These are phyloP conservation scores for Lotus japonicus DNA, from an alignment of 306 rosid genomes.

Conservation along the genomic window DNA sequence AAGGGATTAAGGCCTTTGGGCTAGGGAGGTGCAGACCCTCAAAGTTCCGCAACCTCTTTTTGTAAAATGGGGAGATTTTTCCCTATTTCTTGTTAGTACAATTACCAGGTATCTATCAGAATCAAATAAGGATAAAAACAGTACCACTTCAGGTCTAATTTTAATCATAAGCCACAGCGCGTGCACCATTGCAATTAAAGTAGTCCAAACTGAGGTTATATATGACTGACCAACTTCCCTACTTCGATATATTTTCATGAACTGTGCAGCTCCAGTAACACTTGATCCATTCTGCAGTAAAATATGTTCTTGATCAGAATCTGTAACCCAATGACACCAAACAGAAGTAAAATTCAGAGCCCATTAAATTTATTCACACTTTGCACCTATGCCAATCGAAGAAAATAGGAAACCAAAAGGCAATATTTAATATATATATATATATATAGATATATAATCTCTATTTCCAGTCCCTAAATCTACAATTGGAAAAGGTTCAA, in stretches of 20 bases:
- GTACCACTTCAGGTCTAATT: constrained; percentile 94
- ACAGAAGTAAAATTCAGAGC: constrained; percentile 11
- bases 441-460: background rate
- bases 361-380: background rate
- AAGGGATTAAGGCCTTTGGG: too few species aligned
- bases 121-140: background rate
- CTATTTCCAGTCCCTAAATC: background rate
- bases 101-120: too few species aligned
- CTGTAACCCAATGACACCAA: constrained; percentile 1
- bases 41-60: too few species aligned
- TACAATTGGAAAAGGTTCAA: background rate
- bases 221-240: constrained; percentile 97
- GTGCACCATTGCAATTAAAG: constrained; percentile 57
- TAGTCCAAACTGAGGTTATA: constrained; percentile 84
- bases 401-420: constrained; percentile 2
- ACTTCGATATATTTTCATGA: constrained; percentile 85
- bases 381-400: background rate
- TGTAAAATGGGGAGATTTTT: too few species aligned
- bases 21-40: too few species aligned
- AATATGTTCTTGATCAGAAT: constrained; percentile 12
- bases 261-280: constrained; percentile 37
- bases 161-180: constrained; percentile 77
- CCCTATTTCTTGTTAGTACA: too few species aligned
- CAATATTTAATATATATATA: background rate
- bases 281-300: constrained; percentile 45